Evolutionary conservation across 805 yeast species (phyloP), one percentile per base, ranked within the genome.

Genomic region (Kodamaea laetipori): DNA sequence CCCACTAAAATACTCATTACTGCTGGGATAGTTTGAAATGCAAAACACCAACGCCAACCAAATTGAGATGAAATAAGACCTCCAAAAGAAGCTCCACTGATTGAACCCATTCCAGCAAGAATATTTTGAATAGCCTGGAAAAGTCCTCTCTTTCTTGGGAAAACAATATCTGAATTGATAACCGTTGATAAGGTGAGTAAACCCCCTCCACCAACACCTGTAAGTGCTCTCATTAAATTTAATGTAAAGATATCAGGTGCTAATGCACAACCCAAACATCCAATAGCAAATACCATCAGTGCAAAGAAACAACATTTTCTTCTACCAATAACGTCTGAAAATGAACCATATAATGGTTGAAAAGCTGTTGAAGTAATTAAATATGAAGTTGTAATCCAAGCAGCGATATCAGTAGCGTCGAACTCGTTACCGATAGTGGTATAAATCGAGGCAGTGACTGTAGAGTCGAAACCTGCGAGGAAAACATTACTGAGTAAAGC

Each of bases 21-120:
- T 15, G 81, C 67, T 13, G 78, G 60, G n/a, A 84, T 80, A 8
- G 77, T 68, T 55, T 82, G 84, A 28, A 71, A 47, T 18, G 71
- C 51, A 54, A 80, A 81, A 2, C 83, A 80, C 64, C 67, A 69
- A 57, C 90, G 69, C 95, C 95, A 86, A 10, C 87, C 86, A 33
- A 71, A 61, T 33, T 53, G 58, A 6, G 67, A 64, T 24, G 82
- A 74, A 40, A 82, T 63, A 16, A 74, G 49, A 1, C 90, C 89
- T 21, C 84, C 86, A 32, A 80, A 55, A 3, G 77, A 58, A 1
- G 90, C 90, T 11, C 95, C 95, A 37, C 76, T 60, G 0, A 85
- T 82, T 1, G 88, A 82, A 4, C 74, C 74, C 25, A 57, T 37
- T 5, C 73, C 74, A 25, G 61, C 46, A 16, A 64, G 50, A 18